Evolutionary conservation across 805 yeast genomes (phyloP).

Genomic region (Ogataea parapolymorpha): DNA sequence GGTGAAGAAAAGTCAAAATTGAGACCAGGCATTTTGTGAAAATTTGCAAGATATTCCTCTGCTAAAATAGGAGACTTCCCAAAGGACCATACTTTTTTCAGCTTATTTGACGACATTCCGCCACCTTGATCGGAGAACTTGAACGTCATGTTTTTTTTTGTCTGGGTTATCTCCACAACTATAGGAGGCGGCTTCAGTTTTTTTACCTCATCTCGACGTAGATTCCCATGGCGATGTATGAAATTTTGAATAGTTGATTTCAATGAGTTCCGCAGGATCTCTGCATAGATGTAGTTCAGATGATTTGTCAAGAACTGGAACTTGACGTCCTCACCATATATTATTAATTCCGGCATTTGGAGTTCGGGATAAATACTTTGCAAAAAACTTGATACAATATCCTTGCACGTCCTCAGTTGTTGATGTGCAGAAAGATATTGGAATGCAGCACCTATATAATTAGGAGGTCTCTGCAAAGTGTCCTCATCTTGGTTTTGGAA

Average conservation of each 20-base stretch:
- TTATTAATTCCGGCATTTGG: slow-evolving; percentile 65
- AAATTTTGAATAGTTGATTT: slow-evolving; percentile 70
- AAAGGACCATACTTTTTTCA: slow-evolving; percentile 80
- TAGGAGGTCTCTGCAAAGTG: slow-evolving; percentile 49
- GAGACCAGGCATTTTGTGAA: slow-evolving; percentile 68
- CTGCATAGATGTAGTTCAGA: slow-evolving; percentile 82
- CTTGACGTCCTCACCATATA: slow-evolving; percentile 71
- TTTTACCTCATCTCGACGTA: slow-evolving; percentile 12
- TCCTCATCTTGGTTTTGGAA: slow-evolving; percentile 41
- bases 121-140: slow-evolving; percentile 90
- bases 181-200: slow-evolving; percentile 58
- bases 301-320: slow-evolving; percentile 88
- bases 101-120: slow-evolving; percentile 62
- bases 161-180: slow-evolving; percentile 67
- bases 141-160: slow-evolving; percentile 64
- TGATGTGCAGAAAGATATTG: slow-evolving; percentile 72
- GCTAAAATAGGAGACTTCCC: slow-evolving; percentile 67
- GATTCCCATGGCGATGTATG: slow-evolving; percentile 25
- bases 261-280: slow-evolving; percentile 77
- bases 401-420: slow-evolving; percentile 55
- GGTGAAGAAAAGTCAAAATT: slow-evolving; percentile 34
- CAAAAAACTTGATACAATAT: slow-evolving; percentile 49
- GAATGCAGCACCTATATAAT: slow-evolving; percentile 74
- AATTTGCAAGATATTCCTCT: slow-evolving; percentile 53
- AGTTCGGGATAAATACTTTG: slow-evolving; percentile 51